Evolutionary conservation across 106 monocot species (phyloP).

Genomic region (Amphibolis antarctica): DNA sequence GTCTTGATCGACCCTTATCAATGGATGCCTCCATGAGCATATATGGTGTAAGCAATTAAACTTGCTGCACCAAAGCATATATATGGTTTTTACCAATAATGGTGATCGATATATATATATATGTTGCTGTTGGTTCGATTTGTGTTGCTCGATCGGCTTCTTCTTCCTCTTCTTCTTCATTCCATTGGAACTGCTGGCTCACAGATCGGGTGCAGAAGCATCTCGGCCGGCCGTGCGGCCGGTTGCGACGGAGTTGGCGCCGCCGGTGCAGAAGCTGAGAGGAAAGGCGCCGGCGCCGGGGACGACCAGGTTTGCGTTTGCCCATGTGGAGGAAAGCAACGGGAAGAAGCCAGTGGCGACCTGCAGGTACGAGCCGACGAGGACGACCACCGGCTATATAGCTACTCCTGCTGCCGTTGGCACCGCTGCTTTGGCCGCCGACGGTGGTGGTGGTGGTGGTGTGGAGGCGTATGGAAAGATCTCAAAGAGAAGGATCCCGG

Average conservation of each 20-base stretch:
- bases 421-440: neutral
- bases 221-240: neutral
- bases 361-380: neutral
- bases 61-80: neutral
- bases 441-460: neutral
- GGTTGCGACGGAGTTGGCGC: neutral
- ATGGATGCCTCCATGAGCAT: no score
- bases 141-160: neutral
- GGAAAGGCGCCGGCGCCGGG: neutral
- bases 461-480: constrained; percentile 8
- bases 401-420: neutral
- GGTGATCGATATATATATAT: no score
- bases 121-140: neutral
- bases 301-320: no score
- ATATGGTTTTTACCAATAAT: no score
- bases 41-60: neutral
- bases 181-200: no score
- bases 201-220: constrained; percentile 8
- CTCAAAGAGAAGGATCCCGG: constrained; percentile 28
- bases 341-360: neutral
- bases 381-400: no score
- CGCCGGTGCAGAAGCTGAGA: constrained; percentile 5
- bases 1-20: no score
- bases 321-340: neutral
- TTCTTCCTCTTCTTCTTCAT: neutral